Evolutionary conservation across 2,329 filamentous ascomycete species (phyloP).

Genomic region (Aspergillus bombycis): DNA sequence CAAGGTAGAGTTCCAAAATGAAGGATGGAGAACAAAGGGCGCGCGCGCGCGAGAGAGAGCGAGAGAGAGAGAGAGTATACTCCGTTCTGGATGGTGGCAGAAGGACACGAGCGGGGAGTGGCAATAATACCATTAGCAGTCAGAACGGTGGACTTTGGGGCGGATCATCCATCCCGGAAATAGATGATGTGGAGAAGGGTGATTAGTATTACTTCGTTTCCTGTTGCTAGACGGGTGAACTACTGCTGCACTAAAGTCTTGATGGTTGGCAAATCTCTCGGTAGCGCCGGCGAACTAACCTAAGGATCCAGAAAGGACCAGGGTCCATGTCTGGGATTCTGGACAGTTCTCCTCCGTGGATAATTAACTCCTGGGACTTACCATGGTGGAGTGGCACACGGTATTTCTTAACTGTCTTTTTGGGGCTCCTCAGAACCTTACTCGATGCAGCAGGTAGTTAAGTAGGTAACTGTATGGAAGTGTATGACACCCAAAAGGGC

Average conservation of each 20-base stretch:
- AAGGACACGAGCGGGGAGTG: conserved; percentile 11
- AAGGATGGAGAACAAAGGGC: background rate
- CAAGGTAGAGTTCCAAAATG: background rate
- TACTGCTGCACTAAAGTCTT: conserved; percentile 9
- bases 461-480: too few relatives aligned
- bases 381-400: background rate
- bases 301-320: background rate
- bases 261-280: background rate
- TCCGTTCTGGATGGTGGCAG: background rate
- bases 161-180: conserved; percentile 2
- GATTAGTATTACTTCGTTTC: conserved; percentile 17
- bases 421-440: too few relatives aligned
- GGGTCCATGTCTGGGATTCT: background rate
- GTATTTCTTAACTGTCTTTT: background rate
- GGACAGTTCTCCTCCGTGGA: background rate
- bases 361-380: background rate
- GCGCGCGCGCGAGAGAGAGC: background rate
- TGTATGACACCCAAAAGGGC: background rate
- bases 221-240: conserved; percentile 8
- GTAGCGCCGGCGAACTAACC: background rate
- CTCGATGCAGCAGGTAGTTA: background rate
- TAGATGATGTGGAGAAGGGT: conserved; percentile 15
- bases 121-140: conserved; percentile 11
- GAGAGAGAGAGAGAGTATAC: background rate
- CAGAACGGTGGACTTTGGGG: background rate